Conservation (phyloP, 129 eudicot species). For the Cynara cardunculus region DNA sequence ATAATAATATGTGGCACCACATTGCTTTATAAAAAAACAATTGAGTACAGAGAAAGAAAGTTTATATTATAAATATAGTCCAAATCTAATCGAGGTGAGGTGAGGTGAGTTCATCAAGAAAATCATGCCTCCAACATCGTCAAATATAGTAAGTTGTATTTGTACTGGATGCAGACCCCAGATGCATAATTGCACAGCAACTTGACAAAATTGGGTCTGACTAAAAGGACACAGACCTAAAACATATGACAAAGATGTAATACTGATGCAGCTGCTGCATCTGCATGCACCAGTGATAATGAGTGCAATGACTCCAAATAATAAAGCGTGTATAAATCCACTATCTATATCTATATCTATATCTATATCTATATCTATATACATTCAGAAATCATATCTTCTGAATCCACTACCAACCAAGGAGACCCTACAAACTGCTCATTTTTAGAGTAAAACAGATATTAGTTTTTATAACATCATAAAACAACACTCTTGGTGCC, state of each 20-base stretch:
- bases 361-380: too few relatives aligned
- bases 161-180: slow-evolving; percentile 5
- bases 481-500: background rate
- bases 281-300: background rate
- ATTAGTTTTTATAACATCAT: background rate
- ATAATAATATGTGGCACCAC: background rate
- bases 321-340: background rate
- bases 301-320: slow-evolving; percentile 14
- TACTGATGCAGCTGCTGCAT: background rate
- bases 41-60: background rate
- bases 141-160: background rate
- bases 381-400: slow-evolving; percentile 10
- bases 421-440: slow-evolving; percentile 12
- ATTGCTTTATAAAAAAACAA: background rate
- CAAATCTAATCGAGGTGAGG: too few relatives aligned
- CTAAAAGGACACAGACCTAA: background rate
- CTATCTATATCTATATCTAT: background rate
- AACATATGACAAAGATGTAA: slow-evolving; percentile 25
- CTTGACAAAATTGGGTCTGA: slow-evolving; percentile 15
- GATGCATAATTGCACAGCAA: background rate
- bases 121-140: background rate
- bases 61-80: background rate
- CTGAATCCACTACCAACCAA: background rate
- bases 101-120: background rate
- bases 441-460: background rate